phyloP scores from a whole-genome alignment of 306 rosid genomes.

The Pyrus betulifolia region DNA sequence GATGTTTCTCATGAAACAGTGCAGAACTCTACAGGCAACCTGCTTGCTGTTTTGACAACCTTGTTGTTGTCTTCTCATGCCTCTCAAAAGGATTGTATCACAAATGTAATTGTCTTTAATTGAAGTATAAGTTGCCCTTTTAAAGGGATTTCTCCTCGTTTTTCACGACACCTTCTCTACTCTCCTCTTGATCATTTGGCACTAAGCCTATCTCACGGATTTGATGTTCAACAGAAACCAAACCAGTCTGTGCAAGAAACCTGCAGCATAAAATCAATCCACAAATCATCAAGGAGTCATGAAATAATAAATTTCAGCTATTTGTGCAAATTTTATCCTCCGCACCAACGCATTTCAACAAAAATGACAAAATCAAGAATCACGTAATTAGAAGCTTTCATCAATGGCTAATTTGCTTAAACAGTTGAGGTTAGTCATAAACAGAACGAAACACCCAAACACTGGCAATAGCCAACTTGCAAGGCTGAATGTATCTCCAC shows the following conservation, averaged over 20 bases:
- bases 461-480: too few relatives aligned
- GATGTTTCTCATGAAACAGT: constrained; percentile 4
- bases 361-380: not conserved
- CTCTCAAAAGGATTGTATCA: constrained; percentile 8
- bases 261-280: constrained; percentile 31
- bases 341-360: not conserved
- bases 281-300: not conserved
- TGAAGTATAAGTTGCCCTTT: not conserved
- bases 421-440: not conserved
- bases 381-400: not conserved
- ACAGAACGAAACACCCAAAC: too few relatives aligned
- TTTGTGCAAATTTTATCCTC: not conserved
- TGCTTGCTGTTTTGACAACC: not conserved
- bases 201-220: constrained; percentile 69
- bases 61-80: not conserved
- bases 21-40: constrained; percentile 3
- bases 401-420: not conserved
- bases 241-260: constrained; percentile 81
- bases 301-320: constrained; percentile 3
- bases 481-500: too few relatives aligned
- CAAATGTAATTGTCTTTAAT: not conserved
- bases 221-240: constrained; percentile 75
- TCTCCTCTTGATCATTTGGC: constrained; percentile 29
- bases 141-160: constrained; percentile 10
- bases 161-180: constrained; percentile 21